Percentiles rank a stretch among this genome's conserved stretches.
These are phyloP conservation scores for Aspergillus diversus DNA, from an alignment of 495 filamentous ascomycete species.

Conservation along the genomic window DNA sequence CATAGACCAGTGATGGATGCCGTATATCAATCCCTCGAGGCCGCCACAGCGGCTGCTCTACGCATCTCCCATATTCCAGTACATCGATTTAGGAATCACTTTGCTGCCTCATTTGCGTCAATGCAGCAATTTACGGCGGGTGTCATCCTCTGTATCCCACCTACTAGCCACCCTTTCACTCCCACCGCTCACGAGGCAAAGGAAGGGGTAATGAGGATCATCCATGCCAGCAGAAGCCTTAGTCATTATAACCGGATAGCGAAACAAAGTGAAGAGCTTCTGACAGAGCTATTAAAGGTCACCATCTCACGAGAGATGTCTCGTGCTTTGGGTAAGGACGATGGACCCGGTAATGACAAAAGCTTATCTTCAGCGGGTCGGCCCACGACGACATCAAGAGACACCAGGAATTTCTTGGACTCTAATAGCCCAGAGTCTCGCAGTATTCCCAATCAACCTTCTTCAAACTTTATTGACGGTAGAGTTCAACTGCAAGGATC, in stretches of 20 bases:
- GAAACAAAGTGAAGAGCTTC: slow-evolving; percentile 27
- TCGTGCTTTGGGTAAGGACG: not conserved
- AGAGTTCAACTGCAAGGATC: not conserved
- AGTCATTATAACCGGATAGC: slow-evolving; percentile 26
- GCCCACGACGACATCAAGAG: not conserved
- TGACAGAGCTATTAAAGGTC: slow-evolving; percentile 26
- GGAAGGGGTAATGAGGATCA: slow-evolving; percentile 26
- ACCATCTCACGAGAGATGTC: slow-evolving; percentile 12
- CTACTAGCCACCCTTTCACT: slow-evolving; percentile 25
- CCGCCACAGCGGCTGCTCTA: slow-evolving; percentile 26
- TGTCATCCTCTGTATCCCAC: slow-evolving; percentile 29
- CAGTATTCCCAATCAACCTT: not conserved
- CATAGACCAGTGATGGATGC: slow-evolving; percentile 20
- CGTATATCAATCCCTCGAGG: slow-evolving; percentile 19
- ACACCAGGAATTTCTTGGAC: not conserved
- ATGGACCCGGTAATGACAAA: not conserved
- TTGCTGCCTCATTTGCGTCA: slow-evolving; percentile 24
- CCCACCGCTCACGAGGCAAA: slow-evolving; percentile 26
- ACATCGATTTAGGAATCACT: slow-evolving; percentile 26
- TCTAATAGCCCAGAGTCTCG: not conserved
- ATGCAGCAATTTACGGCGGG: slow-evolving; percentile 29
- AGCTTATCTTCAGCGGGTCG: not conserved
- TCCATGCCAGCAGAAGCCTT: slow-evolving; percentile 22
- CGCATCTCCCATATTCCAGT: slow-evolving; percentile 28
- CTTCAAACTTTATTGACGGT: not conserved